Evolutionary conservation across 495 filamentous ascomycete genomes (phyloP).

Genomic region (Viridothelium virens): DNA sequence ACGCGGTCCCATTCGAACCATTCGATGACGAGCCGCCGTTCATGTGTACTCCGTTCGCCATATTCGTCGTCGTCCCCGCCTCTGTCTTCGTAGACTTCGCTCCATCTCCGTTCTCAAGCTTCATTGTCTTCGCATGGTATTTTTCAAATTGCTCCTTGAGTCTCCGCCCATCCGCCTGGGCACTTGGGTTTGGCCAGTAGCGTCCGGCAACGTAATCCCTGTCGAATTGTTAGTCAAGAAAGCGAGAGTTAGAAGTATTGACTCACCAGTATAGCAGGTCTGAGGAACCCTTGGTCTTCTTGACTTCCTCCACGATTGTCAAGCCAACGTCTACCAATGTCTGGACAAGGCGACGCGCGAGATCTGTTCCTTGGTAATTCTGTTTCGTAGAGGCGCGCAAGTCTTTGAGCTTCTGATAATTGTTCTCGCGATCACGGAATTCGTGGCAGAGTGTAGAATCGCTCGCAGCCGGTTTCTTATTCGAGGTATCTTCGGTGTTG

Average conservation of each 20-base stretch:
- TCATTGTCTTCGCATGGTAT: not conserved
- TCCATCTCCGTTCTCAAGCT: not conserved
- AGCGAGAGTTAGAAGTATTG: not conserved
- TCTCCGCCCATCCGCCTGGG: not conserved
- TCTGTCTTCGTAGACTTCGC: not conserved
- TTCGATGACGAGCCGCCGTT: not conserved
- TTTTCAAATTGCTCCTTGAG: not conserved
- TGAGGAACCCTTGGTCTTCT: not conserved
- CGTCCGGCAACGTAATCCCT: not conserved
- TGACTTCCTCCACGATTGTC: not conserved
- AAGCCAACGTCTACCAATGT: not conserved
- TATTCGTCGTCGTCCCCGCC: not conserved
- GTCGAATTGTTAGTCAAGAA: not conserved
- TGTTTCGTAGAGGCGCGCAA: not conserved
- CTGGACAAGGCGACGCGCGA: not conserved
- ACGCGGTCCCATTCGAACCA: not conserved
- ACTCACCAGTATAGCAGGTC: conserved; percentile 3
- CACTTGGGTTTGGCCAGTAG: not conserved
- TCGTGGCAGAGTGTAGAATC: not conserved
- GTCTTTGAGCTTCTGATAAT: not conserved
- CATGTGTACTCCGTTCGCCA: not conserved
- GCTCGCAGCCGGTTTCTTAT: not conserved
- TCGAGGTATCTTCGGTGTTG: not conserved
- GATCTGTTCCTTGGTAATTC: not conserved
- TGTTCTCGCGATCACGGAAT: not conserved